phyloP scores from a whole-genome alignment of 768 basidiomycete genomes.

The Neoboletus subvelutipes region DNA sequence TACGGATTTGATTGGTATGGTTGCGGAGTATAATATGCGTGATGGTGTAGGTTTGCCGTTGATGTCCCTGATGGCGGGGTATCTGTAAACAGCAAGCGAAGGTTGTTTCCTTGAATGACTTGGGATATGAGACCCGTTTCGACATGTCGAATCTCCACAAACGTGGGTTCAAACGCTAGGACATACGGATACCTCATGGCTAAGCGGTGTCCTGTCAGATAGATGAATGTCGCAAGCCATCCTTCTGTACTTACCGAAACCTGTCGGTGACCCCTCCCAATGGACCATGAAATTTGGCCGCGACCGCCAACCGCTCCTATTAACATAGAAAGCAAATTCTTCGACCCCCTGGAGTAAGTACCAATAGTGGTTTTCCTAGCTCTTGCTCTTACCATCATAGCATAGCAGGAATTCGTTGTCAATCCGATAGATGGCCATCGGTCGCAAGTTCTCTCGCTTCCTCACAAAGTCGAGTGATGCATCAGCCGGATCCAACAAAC shows the following conservation, averaged over 20 bases:
- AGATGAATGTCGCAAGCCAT: neutral
- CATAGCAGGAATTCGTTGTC: constrained; percentile 96
- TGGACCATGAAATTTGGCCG: constrained; percentile 90
- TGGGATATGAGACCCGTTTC: constrained; percentile 90
- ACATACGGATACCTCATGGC: constrained; percentile 97
- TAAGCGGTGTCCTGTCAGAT: constrained; percentile 33
- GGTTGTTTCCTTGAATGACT: constrained; percentile 90
- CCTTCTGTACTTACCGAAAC: constrained; percentile 73
- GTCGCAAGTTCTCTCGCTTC: constrained; percentile 82
- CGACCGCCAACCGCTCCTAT: constrained; percentile 92
- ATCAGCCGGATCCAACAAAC: constrained; percentile 90
- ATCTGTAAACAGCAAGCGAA: constrained; percentile 90
- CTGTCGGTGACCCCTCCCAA: constrained; percentile 94
- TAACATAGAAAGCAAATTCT: constrained; percentile 99
- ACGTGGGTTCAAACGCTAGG: constrained; percentile 92
- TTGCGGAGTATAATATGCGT: constrained; percentile 33
- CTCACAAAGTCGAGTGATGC: constrained; percentile 90
- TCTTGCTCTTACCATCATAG: constrained; percentile 78
- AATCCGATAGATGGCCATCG: constrained; percentile 96
- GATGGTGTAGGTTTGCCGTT: constrained; percentile 41
- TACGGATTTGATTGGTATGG: constrained; percentile 34
- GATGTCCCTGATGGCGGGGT: constrained; percentile 85
- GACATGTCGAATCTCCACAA: constrained; percentile 95
- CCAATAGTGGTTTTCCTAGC: neutral
- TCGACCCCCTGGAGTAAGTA: constrained; percentile 4